Conservation (phyloP, 1,139 yeast genomes). For the Suhomyces bokatorum region DNA sequence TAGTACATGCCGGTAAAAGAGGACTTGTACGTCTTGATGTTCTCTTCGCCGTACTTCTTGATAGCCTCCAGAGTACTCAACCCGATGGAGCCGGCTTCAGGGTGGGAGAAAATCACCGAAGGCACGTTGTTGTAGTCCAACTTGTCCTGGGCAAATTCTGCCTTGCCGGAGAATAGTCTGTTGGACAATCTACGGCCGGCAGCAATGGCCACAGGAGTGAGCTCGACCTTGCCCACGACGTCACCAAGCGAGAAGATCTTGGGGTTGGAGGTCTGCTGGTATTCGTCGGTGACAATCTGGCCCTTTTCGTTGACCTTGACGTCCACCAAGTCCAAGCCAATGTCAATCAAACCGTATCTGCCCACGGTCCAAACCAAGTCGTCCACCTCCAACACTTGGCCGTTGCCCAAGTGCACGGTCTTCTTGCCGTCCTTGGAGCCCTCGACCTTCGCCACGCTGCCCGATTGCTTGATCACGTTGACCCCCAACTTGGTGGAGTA, state of each 20-base stretch:
- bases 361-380: slow-evolving; percentile 92
- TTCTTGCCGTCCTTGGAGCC: slow-evolving; percentile 61
- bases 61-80: slow-evolving; percentile 75
- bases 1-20: slow-evolving; percentile 90
- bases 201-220: slow-evolving; percentile 98
- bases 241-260: slow-evolving; percentile 89
- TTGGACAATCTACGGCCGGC: slow-evolving; percentile 94
- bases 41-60: slow-evolving; percentile 74
- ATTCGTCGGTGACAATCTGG: slow-evolving; percentile 79
- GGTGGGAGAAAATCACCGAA: slow-evolving; percentile 91
- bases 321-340: slow-evolving; percentile 77
- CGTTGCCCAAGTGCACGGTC: slow-evolving; percentile 58
- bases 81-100: slow-evolving; percentile 96
- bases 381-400: slow-evolving; percentile 67
- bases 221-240: slow-evolving; percentile 85
- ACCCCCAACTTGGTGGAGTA: slow-evolving; percentile 78
- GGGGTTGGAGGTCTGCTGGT: slow-evolving; percentile 73
- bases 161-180: slow-evolving; percentile 81
- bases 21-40: slow-evolving; percentile 79
- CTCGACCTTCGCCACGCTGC: slow-evolving; percentile 59
- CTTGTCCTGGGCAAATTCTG: slow-evolving; percentile 61
- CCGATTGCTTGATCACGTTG: slow-evolving; percentile 67
- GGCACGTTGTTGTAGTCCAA: slow-evolving; percentile 87
- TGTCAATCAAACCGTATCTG: slow-evolving; percentile 70
- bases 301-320: slow-evolving; percentile 57